Evolutionary conservation across 176 grass and related monocot genomes (phyloP), one percentile per base, ranked within the genome.

Genomic region (Oryza meridionalis): DNA sequence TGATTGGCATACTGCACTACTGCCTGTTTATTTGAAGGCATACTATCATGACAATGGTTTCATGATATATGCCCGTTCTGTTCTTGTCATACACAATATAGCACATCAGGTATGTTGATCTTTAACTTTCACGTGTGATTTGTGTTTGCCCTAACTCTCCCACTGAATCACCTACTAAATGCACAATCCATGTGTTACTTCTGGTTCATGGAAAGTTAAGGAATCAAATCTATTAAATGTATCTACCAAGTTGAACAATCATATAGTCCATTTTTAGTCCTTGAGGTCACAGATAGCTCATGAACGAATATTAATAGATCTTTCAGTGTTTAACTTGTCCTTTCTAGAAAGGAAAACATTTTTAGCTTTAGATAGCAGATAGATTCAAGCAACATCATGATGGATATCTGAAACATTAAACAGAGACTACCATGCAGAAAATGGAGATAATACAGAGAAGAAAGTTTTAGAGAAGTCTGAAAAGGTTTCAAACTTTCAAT

Each of bases 71-170:
- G 85, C 83, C 26, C 85, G 93, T 62, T 95, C 89, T 70, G 85
- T 95, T 69, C 84, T 95, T 69, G 96, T 98, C 58, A 90, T 98
- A 87, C 96, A 98, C 91, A 98, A 98, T 77, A 98, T 98, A 72
- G 96, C 96, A 82, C 91, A 98, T 81, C 93, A 98, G 84, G 92
- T 93, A 88, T 78, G 12, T 66, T 72, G 29, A 40, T 75, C 65
- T 65, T 79, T 79, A 31, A 26, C 31, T 65, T 76, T 70, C 58
- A 62, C 83, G 13, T 76, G 45, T 15, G 15, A 75, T 83, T 29
- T 81, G 32, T 86, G 11, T 46, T 79, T 76, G 21, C 53, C 27
- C 24, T 17, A 67, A 37, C 17, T 17, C 12, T 33, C 35, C n/a
- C 24, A 73, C 22, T 35, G 17, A 63, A 38, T 26, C 72, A 63